These are phyloP conservation scores for Casuarina cunninghamiana DNA, from an alignment of 306 rosid species.

Conservation along the genomic window DNA sequence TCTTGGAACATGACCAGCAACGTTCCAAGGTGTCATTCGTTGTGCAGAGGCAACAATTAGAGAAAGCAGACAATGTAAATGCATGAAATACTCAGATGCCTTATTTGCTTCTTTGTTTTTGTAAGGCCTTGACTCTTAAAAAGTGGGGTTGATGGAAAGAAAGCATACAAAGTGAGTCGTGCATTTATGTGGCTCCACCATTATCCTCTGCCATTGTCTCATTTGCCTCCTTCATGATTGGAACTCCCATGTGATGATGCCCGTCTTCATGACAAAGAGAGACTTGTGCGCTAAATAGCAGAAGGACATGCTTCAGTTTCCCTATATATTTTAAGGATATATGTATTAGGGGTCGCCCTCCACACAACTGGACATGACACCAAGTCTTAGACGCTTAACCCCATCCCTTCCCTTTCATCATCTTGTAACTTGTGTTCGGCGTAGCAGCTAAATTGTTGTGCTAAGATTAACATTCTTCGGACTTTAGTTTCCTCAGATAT, in stretches of 20 bases:
- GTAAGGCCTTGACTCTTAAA: slow-evolving; percentile 17
- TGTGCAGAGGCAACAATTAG: slow-evolving; percentile 1
- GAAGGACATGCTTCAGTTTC: neutral
- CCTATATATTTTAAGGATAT: neutral
- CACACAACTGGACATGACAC: neutral
- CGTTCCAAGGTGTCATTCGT: slow-evolving; percentile 37
- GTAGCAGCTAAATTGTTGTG: too few relatives aligned
- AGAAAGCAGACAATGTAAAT: slow-evolving; percentile 3
- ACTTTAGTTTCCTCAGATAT: too few relatives aligned
- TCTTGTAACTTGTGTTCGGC: slow-evolving; percentile 5
- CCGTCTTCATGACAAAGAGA: slow-evolving; percentile 16
- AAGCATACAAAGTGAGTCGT: slow-evolving; percentile 53
- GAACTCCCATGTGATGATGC: slow-evolving; percentile 95
- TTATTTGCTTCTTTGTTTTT: slow-evolving; percentile 25
- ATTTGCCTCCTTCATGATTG: slow-evolving; percentile 81
- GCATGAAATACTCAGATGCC: slow-evolving; percentile 7
- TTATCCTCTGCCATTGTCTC: slow-evolving; percentile 97
- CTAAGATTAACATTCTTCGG: too few relatives aligned
- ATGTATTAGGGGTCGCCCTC: neutral
- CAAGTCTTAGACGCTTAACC: neutral
- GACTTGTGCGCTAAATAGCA: neutral
- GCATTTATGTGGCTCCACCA: slow-evolving; percentile 94
- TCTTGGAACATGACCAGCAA: slow-evolving; percentile 34
- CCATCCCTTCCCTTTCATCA: neutral
- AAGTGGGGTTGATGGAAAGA: slow-evolving; percentile 42